Percentiles rank a stretch among this genome's conserved stretches.
These are phyloP conservation scores for Backusella tarrabulga DNA, from an alignment of 192 early-diverging fungal species.

Conservation along the genomic window DNA sequence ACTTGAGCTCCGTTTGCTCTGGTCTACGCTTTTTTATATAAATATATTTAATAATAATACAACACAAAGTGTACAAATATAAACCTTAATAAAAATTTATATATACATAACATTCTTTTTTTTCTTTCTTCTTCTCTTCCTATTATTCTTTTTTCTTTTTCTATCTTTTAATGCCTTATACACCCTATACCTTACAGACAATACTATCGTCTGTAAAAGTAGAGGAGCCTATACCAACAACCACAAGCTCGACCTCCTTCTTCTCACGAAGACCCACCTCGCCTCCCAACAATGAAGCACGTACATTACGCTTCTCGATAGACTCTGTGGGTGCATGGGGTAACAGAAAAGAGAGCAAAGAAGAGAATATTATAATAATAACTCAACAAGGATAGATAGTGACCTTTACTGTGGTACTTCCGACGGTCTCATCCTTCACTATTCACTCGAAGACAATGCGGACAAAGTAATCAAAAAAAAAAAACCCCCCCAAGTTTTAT, in stretches of 20 bases:
- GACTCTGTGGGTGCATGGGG: constrained; percentile 53
- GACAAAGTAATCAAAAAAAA: constrained; percentile 11
- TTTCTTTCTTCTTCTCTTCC: neutral
- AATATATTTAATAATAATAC: too few species aligned
- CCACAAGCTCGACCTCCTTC: constrained; percentile 23
- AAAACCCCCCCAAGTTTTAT: too few species aligned
- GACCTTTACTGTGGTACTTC: constrained; percentile 76
- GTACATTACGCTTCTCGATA: constrained; percentile 29
- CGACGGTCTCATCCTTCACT: constrained; percentile 71
- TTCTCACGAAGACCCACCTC: constrained; percentile 24
- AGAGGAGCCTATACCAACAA: constrained; percentile 32
- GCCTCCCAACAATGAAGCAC: constrained; percentile 18
- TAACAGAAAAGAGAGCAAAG: constrained; percentile 12
- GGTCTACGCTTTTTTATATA: neutral
- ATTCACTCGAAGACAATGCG: constrained; percentile 43
- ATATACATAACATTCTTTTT: neutral
- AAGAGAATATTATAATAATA: neutral
- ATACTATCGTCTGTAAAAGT: constrained; percentile 38
- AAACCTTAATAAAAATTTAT: too few species aligned
- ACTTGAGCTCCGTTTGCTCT: neutral
- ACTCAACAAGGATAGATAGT: constrained; percentile 48
- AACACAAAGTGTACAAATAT: neutral
- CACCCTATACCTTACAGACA: constrained; percentile 51
- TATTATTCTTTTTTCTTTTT: neutral
- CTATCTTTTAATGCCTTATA: constrained; percentile 31